Conservation (phyloP, 116 monocot species). For the Dioscorea cayenensis region DNA sequence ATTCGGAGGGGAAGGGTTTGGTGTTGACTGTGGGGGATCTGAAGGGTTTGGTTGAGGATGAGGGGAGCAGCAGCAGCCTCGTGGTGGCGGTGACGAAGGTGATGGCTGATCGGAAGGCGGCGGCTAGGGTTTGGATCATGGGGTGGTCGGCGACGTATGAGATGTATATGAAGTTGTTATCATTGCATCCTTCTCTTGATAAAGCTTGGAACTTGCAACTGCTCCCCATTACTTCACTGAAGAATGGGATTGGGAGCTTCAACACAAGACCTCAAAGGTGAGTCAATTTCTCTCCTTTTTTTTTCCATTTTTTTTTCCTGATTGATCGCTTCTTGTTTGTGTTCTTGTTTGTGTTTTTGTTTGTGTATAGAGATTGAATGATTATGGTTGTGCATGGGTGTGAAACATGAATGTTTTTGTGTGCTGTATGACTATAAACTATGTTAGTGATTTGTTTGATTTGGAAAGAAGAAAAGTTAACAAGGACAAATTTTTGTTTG, state of each 20-base stretch:
- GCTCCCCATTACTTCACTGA: constrained; percentile 61
- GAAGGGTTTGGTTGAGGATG: constrained; percentile 49
- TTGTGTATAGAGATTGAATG: not conserved
- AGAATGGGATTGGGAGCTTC: constrained; percentile 16
- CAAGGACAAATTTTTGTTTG: too few relatives aligned
- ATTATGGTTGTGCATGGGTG: too few relatives aligned
- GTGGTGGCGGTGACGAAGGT: constrained; percentile 57
- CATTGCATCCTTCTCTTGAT: constrained; percentile 59
- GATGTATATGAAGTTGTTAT: constrained; percentile 76
- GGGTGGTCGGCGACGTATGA: constrained; percentile 82
- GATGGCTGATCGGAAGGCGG: constrained; percentile 23
- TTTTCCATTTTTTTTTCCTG: not conserved
- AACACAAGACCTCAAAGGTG: constrained; percentile 45
- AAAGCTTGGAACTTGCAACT: constrained; percentile 89
- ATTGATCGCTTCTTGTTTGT: not conserved
- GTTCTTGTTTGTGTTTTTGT: not conserved
- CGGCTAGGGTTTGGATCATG: constrained; percentile 63
- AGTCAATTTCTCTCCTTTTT: not conserved
- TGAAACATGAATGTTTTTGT: too few relatives aligned
- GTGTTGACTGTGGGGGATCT: constrained; percentile 74
- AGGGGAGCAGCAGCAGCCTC: constrained; percentile 10
- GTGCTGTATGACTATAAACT: too few relatives aligned
- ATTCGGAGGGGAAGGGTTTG: constrained; percentile 21
- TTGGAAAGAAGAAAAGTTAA: too few relatives aligned
- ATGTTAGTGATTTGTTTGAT: too few relatives aligned